phyloP scores from a whole-genome alignment of 768 basidiomycete species.

The Tylopilus intermedius region DNA sequence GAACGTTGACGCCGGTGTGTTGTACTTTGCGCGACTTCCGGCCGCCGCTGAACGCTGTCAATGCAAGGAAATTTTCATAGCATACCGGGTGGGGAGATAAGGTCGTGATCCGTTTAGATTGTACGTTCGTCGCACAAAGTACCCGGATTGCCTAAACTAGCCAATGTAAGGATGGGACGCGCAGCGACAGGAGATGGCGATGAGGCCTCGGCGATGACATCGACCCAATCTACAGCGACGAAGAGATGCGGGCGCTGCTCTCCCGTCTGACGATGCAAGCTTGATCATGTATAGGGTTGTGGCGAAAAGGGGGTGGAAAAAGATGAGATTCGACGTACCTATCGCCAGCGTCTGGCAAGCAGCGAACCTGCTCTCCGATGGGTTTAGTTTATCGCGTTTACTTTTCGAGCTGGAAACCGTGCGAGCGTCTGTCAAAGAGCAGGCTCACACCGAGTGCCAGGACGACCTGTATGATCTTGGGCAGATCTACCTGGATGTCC shows the following conservation, averaged over 20 bases:
- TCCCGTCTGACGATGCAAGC: conserved; percentile 5
- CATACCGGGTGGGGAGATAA: conserved; percentile 25
- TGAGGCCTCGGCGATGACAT: conserved; percentile 12
- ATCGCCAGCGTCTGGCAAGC: conserved; percentile 11
- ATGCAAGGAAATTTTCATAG: conserved; percentile 3
- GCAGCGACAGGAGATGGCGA: conserved; percentile 1
- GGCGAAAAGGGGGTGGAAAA: conserved; percentile 28
- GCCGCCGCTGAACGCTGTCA: conserved; percentile 14
- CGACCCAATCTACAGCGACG: conserved; percentile 10
- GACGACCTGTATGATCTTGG: conserved; percentile 20
- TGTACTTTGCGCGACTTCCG: conserved; percentile 17
- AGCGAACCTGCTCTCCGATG: conserved; percentile 1
- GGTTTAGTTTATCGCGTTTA: conserved; percentile 12
- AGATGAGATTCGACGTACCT: conserved; percentile 16
- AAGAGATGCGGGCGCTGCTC: conserved; percentile 3
- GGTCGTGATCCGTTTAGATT: conserved; percentile 30
- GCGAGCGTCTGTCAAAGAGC: background rate
- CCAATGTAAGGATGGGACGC: background rate
- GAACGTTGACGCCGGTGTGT: conserved; percentile 12
- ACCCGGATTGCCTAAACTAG: conserved; percentile 7
- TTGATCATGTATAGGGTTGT: conserved; percentile 11
- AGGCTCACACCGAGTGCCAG: conserved; percentile 19
- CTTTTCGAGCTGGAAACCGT: conserved; percentile 16
- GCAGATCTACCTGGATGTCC: conserved; percentile 27
- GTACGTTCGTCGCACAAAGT: background rate